Evolutionary conservation across 345 rosid species (phyloP), one percentile per base, ranked within the genome.

Genomic region (Lepidium aucheri): DNA sequence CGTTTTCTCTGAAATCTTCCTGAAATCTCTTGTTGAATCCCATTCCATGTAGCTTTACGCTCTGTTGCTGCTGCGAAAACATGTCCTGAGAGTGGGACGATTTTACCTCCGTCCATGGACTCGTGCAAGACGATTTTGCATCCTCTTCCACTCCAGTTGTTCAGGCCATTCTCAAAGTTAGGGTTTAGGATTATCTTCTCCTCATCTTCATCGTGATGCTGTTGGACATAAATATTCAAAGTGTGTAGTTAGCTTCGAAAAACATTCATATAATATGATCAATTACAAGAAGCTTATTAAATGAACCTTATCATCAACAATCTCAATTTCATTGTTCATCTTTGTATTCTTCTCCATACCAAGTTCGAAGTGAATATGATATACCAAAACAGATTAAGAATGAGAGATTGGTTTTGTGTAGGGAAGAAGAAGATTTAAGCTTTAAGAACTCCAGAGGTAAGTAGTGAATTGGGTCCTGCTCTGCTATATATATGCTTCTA

Each of bases 1-100:
- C 84, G 84, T 62, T 85, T 83, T 62, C 93, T 77, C 56, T 81
- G 82, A 18, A 80, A 82, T 71, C 81, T 83, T 62, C 81, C 88
- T 0, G 87, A 87, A 73, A 92, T 86, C 68, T 89, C 96, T 76
- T 92, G 95, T 75, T 92, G 84, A 70, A 92, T 87, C 35, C 96
- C 98, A 14, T 92, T 89, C 96, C 96, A 92, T 72, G 72, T 78
- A 74, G 70, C 89, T 16, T 67, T 67, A 36, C 96, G 92, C 18
- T 73, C 88, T 7, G 92, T 85, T 39, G 92, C 85, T 34, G 85
- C 65, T 26, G 88, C 95, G 51, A 92, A 89, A 70, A 72, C 75
- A 49, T 84, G 79, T 33, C 93, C 93, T 5, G 83, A 65, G 64
- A 60, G 64, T 0, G 92, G 96, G 10, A 43, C 22, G 61, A 89